These are phyloP conservation scores for Aspergillus awamori DNA, from an alignment of 2,329 filamentous ascomycete genomes.

Conservation along the genomic window DNA sequence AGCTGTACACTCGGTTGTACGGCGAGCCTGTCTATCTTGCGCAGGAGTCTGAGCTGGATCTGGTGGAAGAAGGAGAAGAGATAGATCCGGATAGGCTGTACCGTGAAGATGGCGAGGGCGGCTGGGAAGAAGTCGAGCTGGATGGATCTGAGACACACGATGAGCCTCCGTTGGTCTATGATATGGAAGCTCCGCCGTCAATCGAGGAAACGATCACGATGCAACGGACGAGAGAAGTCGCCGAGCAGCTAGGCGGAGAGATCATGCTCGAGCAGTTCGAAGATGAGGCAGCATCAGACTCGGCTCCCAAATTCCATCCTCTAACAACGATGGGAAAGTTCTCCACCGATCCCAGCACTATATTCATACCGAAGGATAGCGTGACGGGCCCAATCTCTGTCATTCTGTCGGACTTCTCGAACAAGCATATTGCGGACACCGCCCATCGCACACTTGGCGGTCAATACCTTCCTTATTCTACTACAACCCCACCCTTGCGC, in stretches of 20 bases:
- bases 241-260: constrained; percentile 43
- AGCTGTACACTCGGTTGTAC: constrained; percentile 78
- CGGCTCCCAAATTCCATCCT: constrained; percentile 67
- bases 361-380: constrained; percentile 71
- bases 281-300: constrained; percentile 42
- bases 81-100: constrained; percentile 37
- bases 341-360: constrained; percentile 70
- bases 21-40: constrained; percentile 64
- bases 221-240: constrained; percentile 42
- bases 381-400: constrained; percentile 71
- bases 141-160: constrained; percentile 24
- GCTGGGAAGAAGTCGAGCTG: constrained; percentile 4
- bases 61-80: constrained; percentile 34
- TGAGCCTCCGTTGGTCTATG: constrained; percentile 32
- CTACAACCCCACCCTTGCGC: constrained; percentile 65
- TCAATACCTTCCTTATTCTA: constrained; percentile 72
- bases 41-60: constrained; percentile 28
- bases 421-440: constrained; percentile 72
- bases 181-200: constrained; percentile 31
- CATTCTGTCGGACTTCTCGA: constrained; percentile 68
- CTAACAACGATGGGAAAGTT: constrained; percentile 75
- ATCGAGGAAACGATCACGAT: constrained; percentile 36
- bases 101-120: constrained; percentile 41
- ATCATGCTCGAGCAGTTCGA: constrained; percentile 49
- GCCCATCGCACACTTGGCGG: constrained; percentile 79